Percentiles rank a stretch among this genome's conserved stretches.
These are phyloP conservation scores for Neoboletus magnificus DNA, from an alignment of 768 basidiomycete genomes.

Conservation along the genomic window DNA sequence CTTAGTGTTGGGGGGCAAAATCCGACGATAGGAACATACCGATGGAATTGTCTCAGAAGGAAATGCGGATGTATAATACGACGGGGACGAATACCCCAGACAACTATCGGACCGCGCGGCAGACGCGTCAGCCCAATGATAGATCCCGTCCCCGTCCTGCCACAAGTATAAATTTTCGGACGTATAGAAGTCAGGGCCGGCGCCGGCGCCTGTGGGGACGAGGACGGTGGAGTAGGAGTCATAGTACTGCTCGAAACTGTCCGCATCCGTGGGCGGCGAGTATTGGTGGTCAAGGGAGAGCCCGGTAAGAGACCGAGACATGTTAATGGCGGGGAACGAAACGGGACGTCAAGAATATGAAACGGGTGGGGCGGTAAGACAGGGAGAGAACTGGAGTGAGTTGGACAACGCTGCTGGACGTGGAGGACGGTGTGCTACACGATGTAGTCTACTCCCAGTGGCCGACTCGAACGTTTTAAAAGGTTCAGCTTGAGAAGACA, in stretches of 20 bases:
- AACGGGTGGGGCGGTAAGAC: conserved; percentile 11
- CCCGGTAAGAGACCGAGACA: conserved; percentile 26
- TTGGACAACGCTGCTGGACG: conserved; percentile 11
- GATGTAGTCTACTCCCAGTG: conserved; percentile 16
- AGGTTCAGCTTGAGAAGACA: conserved; percentile 15
- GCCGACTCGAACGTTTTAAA: conserved; percentile 20
- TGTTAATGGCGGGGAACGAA: conserved; percentile 15
- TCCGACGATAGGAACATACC: conserved; percentile 13
- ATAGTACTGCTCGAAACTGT: conserved; percentile 23
- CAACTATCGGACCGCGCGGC: conserved; percentile 23
- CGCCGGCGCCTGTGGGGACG: conserved; percentile 9
- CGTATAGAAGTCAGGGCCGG: conserved; percentile 22
- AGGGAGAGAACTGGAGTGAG: conserved; percentile 7
- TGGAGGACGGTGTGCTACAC: conserved; percentile 14
- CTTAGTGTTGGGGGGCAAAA: conserved; percentile 4
- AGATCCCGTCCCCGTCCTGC: conserved; percentile 27
- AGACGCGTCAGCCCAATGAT: conserved; percentile 28
- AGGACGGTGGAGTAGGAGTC: conserved; percentile 19
- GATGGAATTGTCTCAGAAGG: conserved; percentile 13
- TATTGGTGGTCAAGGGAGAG: conserved; percentile 17
- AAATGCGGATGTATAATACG: conserved; percentile 13
- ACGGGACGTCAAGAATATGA: conserved; percentile 23
- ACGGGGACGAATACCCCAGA: conserved; percentile 16
- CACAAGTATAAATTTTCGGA: conserved; percentile 29
- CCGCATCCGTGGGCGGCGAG: conserved; percentile 3